Base-by-base conservation (phyloP, 208 protist species). In the Acanthamoeba healyi region DNA sequence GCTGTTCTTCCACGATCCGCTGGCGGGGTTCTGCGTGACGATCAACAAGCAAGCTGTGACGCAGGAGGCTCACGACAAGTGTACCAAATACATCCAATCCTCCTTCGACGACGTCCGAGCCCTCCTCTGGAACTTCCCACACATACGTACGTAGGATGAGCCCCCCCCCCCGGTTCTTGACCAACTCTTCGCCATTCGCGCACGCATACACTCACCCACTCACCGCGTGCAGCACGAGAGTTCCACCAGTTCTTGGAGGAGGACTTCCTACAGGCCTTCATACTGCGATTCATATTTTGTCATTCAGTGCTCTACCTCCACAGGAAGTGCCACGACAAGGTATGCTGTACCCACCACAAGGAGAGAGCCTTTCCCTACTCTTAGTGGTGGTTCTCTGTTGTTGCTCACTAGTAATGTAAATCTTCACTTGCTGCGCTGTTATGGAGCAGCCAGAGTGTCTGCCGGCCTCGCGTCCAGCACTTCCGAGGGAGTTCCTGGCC, bases 241-340 rank as follows among this genome's bases (percentile, higher is more conserved):
- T 81, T 81, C 72, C 72, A 81, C 22, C 36, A 81, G 17, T 81
- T 81, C 36, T 15, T 81, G 40, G 72, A 81, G 72, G 72, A 81
- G 40, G 72, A 81, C 36, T 81, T 81, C 40, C 29, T 81, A 29
- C 72, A 81, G 40, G 32, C 72, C 6, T 81, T 81, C 72, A 81
- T 81, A 4, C 72, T 81, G 32, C 72, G 72, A 5, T 81, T 81
- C 36, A 81, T 81, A 34, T 81, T 81, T 46, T 81, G 72, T 29
- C 40, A 81, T 44, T 81, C 72, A 5, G 72, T 81, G n/a, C 72
- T 81, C 36, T 81, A 81, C 72, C 72, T 81, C 34, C 72, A 81
- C 72, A 81, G 40, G 19, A 81, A 32, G 10, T 81, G 40, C 72
- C 72, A 81, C 32, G 4, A 3, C 72, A 81, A 81, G 72, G 72